phyloP scores from a whole-genome alignment of 1,139 yeast species.

The Hemisphaericaspora xylanilytica region DNA sequence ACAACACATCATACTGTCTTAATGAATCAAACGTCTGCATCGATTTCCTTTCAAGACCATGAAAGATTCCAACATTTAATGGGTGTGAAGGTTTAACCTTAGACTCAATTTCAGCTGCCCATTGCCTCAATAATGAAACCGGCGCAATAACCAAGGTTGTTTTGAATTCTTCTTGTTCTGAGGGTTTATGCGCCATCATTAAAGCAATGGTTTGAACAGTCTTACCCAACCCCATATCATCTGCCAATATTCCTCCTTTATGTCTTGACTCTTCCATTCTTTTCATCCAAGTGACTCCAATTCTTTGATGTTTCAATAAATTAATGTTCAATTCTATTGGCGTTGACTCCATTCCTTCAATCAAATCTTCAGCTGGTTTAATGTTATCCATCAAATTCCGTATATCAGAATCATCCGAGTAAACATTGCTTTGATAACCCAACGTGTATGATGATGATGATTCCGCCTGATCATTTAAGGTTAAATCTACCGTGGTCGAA shows the following conservation, averaged over 20 bases:
- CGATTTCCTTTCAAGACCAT: constrained; percentile 48
- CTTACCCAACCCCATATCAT: constrained; percentile 94
- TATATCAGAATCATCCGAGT: constrained; percentile 32
- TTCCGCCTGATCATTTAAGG: too few relatives aligned
- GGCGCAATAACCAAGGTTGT: constrained; percentile 84
- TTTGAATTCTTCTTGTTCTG: constrained; percentile 30
- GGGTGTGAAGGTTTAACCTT: constrained; percentile 51
- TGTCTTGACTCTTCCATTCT: constrained; percentile 58
- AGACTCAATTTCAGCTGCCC: constrained; percentile 73
- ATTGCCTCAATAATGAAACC: constrained; percentile 76
- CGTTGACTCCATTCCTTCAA: constrained; percentile 51
- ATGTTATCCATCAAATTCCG: constrained; percentile 63
- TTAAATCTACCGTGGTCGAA: not conserved
- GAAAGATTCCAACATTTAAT: constrained; percentile 57
- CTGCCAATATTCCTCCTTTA: constrained; percentile 83
- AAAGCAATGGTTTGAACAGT: constrained; percentile 80
- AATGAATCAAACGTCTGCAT: constrained; percentile 45
- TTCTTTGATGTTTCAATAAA: constrained; percentile 77
- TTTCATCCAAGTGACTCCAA: constrained; percentile 80
- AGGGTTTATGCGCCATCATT: constrained; percentile 54
- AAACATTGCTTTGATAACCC: constrained; percentile 19
- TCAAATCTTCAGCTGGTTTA: constrained; percentile 55
- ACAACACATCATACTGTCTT: constrained; percentile 62
- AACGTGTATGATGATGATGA: not conserved
- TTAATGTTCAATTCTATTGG: constrained; percentile 68